phyloP scores from a whole-genome alignment of 2,329 filamentous ascomycete genomes.

The Phialophora chinensis region DNA sequence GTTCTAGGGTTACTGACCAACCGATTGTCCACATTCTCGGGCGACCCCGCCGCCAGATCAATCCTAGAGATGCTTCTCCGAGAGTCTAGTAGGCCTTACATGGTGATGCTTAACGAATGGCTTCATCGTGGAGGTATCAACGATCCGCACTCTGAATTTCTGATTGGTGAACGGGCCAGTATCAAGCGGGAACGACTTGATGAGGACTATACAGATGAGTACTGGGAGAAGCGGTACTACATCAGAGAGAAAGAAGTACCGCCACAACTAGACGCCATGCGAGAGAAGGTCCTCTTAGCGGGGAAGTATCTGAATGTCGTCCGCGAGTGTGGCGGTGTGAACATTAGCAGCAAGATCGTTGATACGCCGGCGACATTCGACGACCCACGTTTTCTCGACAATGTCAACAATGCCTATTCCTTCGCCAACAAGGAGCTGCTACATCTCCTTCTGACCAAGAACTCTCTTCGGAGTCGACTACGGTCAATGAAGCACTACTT shows the following conservation, averaged over 20 bases:
- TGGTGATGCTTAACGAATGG: conserved; percentile 99
- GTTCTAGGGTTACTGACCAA: conserved; percentile 88
- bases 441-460: conserved; percentile 87
- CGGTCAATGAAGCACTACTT: conserved; percentile 98
- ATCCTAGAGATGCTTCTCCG: conserved; percentile 81
- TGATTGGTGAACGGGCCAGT: conserved; percentile 94
- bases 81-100: conserved; percentile 91
- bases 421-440: conserved; percentile 94
- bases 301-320: conserved; percentile 99
- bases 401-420: conserved; percentile 93
- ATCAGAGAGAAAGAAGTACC: conserved; percentile 90
- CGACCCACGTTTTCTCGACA: conserved; percentile 88
- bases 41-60: conserved; percentile 84
- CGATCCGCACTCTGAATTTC: conserved; percentile 90
- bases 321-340: conserved; percentile 92
- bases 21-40: conserved; percentile 85
- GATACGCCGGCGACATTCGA: conserved; percentile 94
- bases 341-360: conserved; percentile 80
- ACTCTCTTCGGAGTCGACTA: conserved; percentile 84
- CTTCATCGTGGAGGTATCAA: conserved; percentile 93
- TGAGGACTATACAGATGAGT: conserved; percentile 97
- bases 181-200: conserved; percentile 89
- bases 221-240: conserved; percentile 98
- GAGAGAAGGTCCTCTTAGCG: conserved; percentile 91
- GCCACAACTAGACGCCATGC: conserved; percentile 86